A percentile compares a stretch with the other conserved stretches of the same genome.
These are phyloP conservation scores for Colletotrichum spinosum DNA, from an alignment of 2,329 filamentous ascomycete genomes.

Conservation along the genomic window DNA sequence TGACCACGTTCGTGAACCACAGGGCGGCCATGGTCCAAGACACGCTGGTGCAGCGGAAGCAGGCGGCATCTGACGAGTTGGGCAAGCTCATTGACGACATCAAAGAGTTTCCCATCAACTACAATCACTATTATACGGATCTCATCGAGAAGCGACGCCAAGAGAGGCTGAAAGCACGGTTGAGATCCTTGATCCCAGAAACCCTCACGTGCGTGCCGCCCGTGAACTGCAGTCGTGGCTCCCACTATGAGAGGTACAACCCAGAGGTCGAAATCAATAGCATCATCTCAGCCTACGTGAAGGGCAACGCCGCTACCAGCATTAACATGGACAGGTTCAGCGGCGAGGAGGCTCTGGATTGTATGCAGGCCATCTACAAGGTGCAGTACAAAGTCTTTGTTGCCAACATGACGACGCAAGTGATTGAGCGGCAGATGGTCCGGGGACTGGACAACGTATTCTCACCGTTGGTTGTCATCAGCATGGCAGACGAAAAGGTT, in stretches of 20 bases:
- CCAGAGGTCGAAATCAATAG: not conserved
- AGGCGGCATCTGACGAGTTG: slow-evolving; percentile 53
- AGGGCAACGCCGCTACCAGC: slow-evolving; percentile 25
- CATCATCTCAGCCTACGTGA: not conserved
- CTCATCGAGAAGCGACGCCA: slow-evolving; percentile 46
- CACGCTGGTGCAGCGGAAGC: slow-evolving; percentile 50
- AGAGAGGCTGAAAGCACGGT: not conserved
- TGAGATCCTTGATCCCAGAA: not conserved
- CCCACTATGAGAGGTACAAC: not conserved
- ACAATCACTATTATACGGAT: slow-evolving; percentile 61
- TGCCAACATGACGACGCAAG: slow-evolving; percentile 39
- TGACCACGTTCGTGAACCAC: not conserved
- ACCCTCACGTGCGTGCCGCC: no score
- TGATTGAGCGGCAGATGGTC: slow-evolving; percentile 39
- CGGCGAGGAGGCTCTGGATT: slow-evolving; percentile 50
- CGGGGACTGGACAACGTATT: slow-evolving; percentile 6
- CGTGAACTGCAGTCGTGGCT: no score
- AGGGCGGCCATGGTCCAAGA: slow-evolving; percentile 1
- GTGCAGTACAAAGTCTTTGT: slow-evolving; percentile 43
- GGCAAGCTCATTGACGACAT: slow-evolving; percentile 59
- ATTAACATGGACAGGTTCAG: slow-evolving; percentile 45
- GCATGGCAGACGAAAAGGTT: slow-evolving; percentile 6
- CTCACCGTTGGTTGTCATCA: slow-evolving; percentile 5
- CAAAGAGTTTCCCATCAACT: slow-evolving; percentile 62
- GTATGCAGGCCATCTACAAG: slow-evolving; percentile 55